Evolutionary conservation across 2,329 filamentous ascomycete species (phyloP), one percentile per base, ranked within the genome.

Genomic region (Cercospora sp.): DNA sequence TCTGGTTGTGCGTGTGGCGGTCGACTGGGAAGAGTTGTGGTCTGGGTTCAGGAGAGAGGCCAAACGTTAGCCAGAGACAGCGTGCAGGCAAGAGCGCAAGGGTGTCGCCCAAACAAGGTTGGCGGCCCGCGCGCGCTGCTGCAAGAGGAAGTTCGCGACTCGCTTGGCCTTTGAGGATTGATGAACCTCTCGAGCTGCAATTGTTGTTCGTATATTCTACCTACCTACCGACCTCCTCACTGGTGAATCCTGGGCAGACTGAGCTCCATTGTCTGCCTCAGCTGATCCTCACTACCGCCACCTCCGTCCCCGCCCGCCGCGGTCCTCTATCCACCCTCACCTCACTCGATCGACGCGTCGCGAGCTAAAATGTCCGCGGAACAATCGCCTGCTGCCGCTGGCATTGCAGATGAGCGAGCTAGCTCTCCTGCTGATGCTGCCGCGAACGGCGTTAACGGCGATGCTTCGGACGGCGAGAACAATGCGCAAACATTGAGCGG

Each of bases 361-460:
- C 18, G 45, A 43, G 45, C 24, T 16, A 53, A 55, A 28, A 71
- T 71, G 69, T 70, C 71, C 51, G 61, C 63, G 34, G 69, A 65
- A 28, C 61, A 70, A 16, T 67, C 67, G 65, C 64, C 67, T 40
- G 55, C 61, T 34, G 67, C 66, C 21, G 65, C 66, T 21, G 63
- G 58, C 43, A 61, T 61, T 32, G 65, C 26, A 28, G 66, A 70
- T 28, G 68, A 70, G 49, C 81, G 73, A 13, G 74, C 72, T 5
- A 61, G 24, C 26, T n/a, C 68, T 2, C 34, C 18, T 16, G 51
- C 60, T 40, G 66, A 63, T 34, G 60, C 63, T 30, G 63, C 45
- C 43, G 34, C 49, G 12, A 72, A 67, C 49, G 68, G 66, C 9
- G 55, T 70, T 12, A 68, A 66, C 43, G 69, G 68, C 65, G 65